Evolutionary conservation across 179 eudicot genomes (phyloP), one percentile per base, ranked within the genome.

Genomic region (Silene noctiflora): DNA sequence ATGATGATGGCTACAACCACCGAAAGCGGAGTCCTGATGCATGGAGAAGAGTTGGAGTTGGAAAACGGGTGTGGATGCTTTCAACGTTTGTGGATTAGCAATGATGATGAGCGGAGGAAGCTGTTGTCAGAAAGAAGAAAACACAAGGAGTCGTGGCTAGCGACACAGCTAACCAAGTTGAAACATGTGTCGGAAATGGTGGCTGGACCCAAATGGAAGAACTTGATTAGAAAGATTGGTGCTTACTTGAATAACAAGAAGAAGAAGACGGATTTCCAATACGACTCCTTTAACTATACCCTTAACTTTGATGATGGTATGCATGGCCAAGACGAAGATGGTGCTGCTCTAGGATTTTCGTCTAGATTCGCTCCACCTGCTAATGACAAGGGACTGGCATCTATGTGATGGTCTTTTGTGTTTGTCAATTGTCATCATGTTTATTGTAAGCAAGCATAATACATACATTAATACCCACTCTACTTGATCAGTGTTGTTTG

Each of bases 201-300:
- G n/a, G 96, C 92, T 0, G 95, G 97, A 64, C 93, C 93, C 1
- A 90, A 86, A 48, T 93, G 96, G 97, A 94, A 94, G 88, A 94
- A 85, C 48, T 88, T 91, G 8, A 55, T 88, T 0, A 75, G 92
- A 48, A 90, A 77, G 63, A 67, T 91, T 1, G 85, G 93, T 6
- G 87, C 80, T n/a, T 72, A 81, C 60, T 83, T 84, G 4, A 85
- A 72, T 55, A 67, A 58, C 67, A 84, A 76, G 69, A 86, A 78
- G 62, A 74, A 46, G 48, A 79, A 35, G 78, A 76, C 44, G 61
- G 80, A 70, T 53, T 81, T 85, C 71, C 87, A 81, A 73, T 91
- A 94, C 59, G 87, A 85, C 79, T 86, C 89, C 0, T 79, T 73
- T 12, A 85, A 94, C 67, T 91, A 94, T 77, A 92, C 87, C 29